Conservation (phyloP, 345 rosid genomes). For the Psidium friedrichsthalianum region DNA sequence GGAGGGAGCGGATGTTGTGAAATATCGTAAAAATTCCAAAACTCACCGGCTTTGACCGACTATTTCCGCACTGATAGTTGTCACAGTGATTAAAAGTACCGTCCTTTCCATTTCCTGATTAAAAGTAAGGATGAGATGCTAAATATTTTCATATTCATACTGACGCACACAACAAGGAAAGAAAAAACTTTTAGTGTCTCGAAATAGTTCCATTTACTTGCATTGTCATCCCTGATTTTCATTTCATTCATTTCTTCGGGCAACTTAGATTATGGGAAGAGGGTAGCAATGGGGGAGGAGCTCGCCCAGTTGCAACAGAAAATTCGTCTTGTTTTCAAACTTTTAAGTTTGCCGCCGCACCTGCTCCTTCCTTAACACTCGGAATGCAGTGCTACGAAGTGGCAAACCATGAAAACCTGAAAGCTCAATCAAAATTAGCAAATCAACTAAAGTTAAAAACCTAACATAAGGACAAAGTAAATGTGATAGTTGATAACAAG, state of each 20-base stretch:
- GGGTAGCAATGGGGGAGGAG: no score
- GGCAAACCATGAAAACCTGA: conserved; percentile 80
- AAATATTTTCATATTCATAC: neutral
- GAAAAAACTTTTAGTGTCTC: no score
- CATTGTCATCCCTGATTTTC: no score
- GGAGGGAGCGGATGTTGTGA: neutral
- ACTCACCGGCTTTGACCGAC: conserved; percentile 29
- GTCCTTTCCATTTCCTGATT: conserved; percentile 28
- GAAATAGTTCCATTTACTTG: no score
- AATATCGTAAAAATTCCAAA: neutral
- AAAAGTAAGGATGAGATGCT: neutral
- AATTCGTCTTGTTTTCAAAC: no score
- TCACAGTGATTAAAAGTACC: conserved; percentile 27
- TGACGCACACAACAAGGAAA: no score
- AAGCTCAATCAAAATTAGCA: neutral
- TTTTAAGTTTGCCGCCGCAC: no score
- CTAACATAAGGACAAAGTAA: neutral
- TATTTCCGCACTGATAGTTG: conserved; percentile 35
- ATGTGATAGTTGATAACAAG: neutral
- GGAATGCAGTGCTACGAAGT: conserved; percentile 49
- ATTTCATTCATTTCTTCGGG: no score
- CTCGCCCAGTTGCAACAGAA: no score
- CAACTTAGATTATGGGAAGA: no score
- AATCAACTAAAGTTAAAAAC: neutral
- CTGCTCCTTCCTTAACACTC: conserved; percentile 21